Evolutionary conservation across 2,329 filamentous ascomycete genomes (phyloP).

Genomic region (Xylaria polymorpha): DNA sequence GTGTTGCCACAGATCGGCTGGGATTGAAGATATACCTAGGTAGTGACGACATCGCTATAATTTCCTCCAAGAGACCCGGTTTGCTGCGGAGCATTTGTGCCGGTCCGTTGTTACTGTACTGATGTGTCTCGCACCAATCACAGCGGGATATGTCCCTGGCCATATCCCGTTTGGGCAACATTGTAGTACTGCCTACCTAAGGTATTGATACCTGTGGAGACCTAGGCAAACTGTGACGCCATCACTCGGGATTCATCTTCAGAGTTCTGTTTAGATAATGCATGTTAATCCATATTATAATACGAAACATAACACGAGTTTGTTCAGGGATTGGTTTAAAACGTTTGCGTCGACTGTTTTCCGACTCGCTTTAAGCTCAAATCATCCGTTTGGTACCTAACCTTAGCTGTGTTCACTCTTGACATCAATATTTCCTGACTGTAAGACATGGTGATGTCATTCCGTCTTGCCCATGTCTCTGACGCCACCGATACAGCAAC

Average conservation of each 20-base stretch:
- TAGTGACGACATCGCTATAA: constrained; percentile 36
- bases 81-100: constrained; percentile 36
- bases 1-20: constrained; percentile 1
- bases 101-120: constrained; percentile 4
- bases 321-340: not conserved
- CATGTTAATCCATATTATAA: constrained; percentile 6
- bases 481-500: not conserved
- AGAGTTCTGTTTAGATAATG: not conserved
- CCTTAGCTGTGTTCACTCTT: not conserved
- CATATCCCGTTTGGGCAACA: constrained; percentile 29
- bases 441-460: constrained; percentile 14
- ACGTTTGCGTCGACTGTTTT: not conserved
- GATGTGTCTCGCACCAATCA: constrained; percentile 20
- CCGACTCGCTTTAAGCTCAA: constrained; percentile 1
- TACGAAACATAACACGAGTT: constrained; percentile 1
- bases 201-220: constrained; percentile 1
- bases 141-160: not conserved
- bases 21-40: constrained; percentile 12
- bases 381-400: not conserved
- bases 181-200: not conserved
- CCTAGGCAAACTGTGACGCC: constrained; percentile 20
- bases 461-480: not conserved
- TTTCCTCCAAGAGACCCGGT: not conserved
- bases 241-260: constrained; percentile 1
- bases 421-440: not conserved